Base-by-base conservation (phyloP, 768 basidiomycete species). In the Mrakia blollopis region DNA sequence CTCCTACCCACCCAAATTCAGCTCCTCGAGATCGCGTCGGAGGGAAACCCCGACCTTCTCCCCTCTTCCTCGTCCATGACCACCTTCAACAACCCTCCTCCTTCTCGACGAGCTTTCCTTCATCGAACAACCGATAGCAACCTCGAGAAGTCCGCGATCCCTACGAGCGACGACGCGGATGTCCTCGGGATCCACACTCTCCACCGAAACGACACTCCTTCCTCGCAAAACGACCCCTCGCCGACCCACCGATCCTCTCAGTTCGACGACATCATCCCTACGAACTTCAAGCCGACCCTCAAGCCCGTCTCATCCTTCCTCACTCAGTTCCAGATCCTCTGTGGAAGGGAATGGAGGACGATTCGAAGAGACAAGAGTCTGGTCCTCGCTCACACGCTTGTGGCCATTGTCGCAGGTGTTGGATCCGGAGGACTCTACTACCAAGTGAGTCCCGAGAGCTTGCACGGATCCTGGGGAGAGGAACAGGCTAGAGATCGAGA, bases 351-450 rank as follows among this genome's bases (percentile, higher is more conserved):
- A 84, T 92, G 90, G 91, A 92, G 91, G 83, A 88, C 91, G 65
- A 82, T 98, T 61, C 69, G n/a, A 76, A 91, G 93, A 81, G 94
- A 96, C 81, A 91, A 90, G 81, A 89, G 91, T 0, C 83, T 94
- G 47, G 91, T 94, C 84, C 82, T 93, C 57, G 89, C 93, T 0
- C 95, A 98, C 84, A 82, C 93, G 32, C 82, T 85, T 5, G 86
- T 92, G 23, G 86, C 94, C 16, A 86, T 88, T 11, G 81, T 94
- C 0, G 84, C 97, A 10, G 95, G 95, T 0, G 90, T 92, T 3
- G 93, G 97, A 81, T 92, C 92, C 78, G 93, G 91, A 90, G 94
- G 95, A 0, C 83, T 96, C 75, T 97, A 95, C 82, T 98, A 86
- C 84, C 82, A 94, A 8, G 57, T 57, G 57, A 57, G 57, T 28